phyloP scores from a whole-genome alignment of 495 filamentous ascomycete genomes.

The Penicillium canescens region DNA sequence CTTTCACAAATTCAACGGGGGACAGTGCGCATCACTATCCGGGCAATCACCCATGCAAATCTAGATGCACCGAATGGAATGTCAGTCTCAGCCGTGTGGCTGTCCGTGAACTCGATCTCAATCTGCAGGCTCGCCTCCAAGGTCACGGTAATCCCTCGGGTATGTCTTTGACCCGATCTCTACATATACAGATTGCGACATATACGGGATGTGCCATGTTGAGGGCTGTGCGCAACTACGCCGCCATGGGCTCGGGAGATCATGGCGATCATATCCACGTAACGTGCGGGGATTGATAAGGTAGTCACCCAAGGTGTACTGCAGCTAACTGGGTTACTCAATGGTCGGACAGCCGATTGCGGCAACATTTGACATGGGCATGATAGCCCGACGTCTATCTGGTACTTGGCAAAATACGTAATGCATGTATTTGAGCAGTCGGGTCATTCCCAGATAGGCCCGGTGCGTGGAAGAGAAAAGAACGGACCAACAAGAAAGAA shows the following conservation, averaged over 20 bases:
- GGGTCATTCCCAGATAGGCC: background rate
- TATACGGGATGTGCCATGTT: too few relatives aligned
- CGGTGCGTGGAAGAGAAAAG: background rate
- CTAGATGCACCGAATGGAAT: background rate
- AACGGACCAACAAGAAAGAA: background rate
- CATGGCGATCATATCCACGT: too few relatives aligned
- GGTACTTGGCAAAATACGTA: conserved; percentile 3
- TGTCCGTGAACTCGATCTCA: background rate
- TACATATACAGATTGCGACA: too few relatives aligned
- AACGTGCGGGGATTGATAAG: too few relatives aligned
- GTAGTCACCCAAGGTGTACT: too few relatives aligned
- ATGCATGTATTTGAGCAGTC: background rate
- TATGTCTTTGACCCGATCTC: too few relatives aligned
- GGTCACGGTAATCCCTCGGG: background rate
- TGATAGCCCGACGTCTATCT: background rate
- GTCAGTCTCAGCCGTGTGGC: background rate
- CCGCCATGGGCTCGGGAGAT: too few relatives aligned
- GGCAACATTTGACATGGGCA: background rate
- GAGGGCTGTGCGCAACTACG: too few relatives aligned
- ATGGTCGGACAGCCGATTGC: conserved; percentile 1
- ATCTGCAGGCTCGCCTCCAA: background rate
- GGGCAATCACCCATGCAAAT: background rate
- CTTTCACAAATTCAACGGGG: background rate
- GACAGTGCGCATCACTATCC: background rate
- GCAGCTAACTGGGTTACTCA: background rate